Evolutionary conservation across 1,139 yeast species (phyloP), one percentile per base, ranked within the genome.

Genomic region (Ogataea hybrid): DNA sequence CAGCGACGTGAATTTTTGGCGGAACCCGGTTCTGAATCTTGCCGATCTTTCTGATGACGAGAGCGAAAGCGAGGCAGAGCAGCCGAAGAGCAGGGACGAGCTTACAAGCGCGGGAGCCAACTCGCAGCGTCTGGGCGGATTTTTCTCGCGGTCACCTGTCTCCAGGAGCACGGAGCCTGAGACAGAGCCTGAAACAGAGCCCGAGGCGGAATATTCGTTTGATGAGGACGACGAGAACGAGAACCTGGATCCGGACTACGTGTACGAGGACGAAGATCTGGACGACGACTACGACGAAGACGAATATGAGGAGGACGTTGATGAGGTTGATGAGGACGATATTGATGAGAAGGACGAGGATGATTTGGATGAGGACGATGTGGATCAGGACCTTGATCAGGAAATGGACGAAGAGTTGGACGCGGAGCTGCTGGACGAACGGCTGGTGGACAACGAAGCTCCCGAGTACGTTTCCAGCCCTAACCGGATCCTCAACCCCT

Each of bases 1-100:
- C 59, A 85, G 89, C 7, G 98, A 92, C 63, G 85, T 86, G 22
- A 89, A 87, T 57, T 92, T 77, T 61, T 92, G 99, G 99, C 69
- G 95, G 49, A 92, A 83, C 41, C 92, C 95, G 0, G 63, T 90
- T 27, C 67, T 77, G 7, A 81, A 81, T 49, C 59, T 90, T 39
- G 73, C 77, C 42, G 84, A 81, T 42, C 66, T 80, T 43, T 69
- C 73, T 39, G 83, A 77, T 39, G 73, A 62, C 31, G 71, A 67
- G 17, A 49, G 51, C 8, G 58, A 42, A 17, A 50, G 27, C 27
- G 42, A 6, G 46, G 32, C 5, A 48, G 40, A 17, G 17, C 8
- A 18, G 20, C 20, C 20, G n/a, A 15, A 10, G 21, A 25, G 27
- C 15, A 36, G 30, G 18, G 37, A 32, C 12, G 38, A 31, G 3